Evolutionary conservation across 2,329 filamentous ascomycete genomes (phyloP), one percentile per base, ranked within the genome.

Genomic region (Hymenoscyphus scutula): DNA sequence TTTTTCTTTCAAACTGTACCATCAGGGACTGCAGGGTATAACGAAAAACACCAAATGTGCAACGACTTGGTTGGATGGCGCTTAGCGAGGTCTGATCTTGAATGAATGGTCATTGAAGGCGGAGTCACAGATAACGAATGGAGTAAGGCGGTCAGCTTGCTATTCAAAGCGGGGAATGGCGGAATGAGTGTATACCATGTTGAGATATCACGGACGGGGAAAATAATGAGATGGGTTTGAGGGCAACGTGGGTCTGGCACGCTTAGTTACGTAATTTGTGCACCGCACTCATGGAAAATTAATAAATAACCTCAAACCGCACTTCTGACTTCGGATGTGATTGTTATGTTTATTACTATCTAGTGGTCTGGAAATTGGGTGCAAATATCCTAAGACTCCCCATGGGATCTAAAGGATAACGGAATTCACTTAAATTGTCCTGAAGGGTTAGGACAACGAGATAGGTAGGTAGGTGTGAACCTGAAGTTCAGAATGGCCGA

Each of bases 1-100:
- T 59, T 64, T 29, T 64, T 25, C 62, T 64, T 66, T 67, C 23
- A 63, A 62, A 63, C 54, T 63, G 70, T 71, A 72, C 67, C 67
- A 73, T 64, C 69, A 73, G 64, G 65, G 57, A 45, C 41, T 63
- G 59, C 61, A 67, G 54, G 63, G 48, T 51, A 48, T 65, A 61
- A 68, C 62, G 67, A 69, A 64, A 64, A 67, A 56, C 60, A 66
- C 62, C 58, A 56, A 57, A 60, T 56, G 63, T 65, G 51, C 51
- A 59, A 51, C 45, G 45, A 51, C 62, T 60, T 60, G 62, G 60
- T 63, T 66, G 64, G 64, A 60, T 53, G 64, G 64, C 62, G 61
- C 63, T 62, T 60, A 45, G 53, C 60, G 60, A 58, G 51, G 60
- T 66, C 55, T 58, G 60, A 58, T 62, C 54, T 51, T 61, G 59